These are phyloP conservation scores for Gastrolobium bilobum DNA, from an alignment of 306 rosid species.

Conservation along the genomic window DNA sequence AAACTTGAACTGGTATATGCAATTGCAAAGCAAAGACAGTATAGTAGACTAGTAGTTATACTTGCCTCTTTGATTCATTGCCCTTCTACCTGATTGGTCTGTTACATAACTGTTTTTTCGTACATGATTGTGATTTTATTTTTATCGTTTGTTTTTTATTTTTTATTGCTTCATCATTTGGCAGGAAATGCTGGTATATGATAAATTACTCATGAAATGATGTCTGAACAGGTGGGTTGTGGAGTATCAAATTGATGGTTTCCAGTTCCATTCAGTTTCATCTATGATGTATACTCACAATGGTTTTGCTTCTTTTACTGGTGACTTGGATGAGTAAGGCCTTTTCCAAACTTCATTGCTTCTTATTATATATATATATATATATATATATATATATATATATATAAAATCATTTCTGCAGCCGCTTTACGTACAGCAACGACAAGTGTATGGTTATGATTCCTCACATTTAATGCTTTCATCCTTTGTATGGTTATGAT, in stretches of 20 bases:
- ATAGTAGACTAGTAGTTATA: conserved; percentile 19
- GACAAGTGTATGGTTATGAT: no score
- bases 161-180: conserved; percentile 34
- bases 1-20: conserved; percentile 86
- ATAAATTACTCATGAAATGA: conserved; percentile 44
- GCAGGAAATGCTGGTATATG: conserved; percentile 36
- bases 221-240: conserved; percentile 83
- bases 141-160: conserved; percentile 3
- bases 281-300: conserved; percentile 97
- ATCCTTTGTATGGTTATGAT: no score
- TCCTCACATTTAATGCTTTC: no score
- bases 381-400: conserved; percentile 20
- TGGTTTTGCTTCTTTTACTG: conserved; percentile 96
- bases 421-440: no score
- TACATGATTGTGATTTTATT: conserved; percentile 2
- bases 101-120: conserved; percentile 40
- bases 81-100: conserved; percentile 35
- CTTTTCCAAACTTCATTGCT: conserved; percentile 43
- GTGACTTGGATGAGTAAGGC: conserved; percentile 96
- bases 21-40: conserved; percentile 45
- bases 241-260: conserved; percentile 95
- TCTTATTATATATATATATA: conserved; percentile 21
- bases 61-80: conserved; percentile 38
- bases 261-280: conserved; percentile 91
- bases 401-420: no score